These are phyloP conservation scores for Exophiala spinifera DNA, from an alignment of 2,329 filamentous ascomycete genomes.

Conservation along the genomic window DNA sequence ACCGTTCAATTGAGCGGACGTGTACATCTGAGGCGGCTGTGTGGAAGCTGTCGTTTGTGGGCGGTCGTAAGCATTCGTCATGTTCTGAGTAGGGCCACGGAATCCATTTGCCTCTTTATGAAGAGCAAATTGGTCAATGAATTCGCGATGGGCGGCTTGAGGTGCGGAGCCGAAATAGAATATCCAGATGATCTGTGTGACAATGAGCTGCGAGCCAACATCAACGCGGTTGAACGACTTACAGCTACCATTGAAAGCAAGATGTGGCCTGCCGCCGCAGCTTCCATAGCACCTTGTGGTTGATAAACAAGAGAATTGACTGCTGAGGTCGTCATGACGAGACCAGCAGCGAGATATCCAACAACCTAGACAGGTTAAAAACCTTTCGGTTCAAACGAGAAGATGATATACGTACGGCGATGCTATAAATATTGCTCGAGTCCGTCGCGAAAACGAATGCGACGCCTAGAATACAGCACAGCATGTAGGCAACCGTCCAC, in stretches of 20 bases:
- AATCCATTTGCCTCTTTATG: conserved; percentile 65
- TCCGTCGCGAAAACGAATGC: conserved; percentile 81
- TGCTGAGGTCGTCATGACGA: conserved; percentile 80
- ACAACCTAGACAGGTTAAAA: conserved; percentile 58
- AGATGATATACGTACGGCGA: conserved; percentile 59
- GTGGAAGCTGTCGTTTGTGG: conserved; percentile 78
- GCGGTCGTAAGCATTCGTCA: conserved; percentile 62
- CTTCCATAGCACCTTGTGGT: conserved; percentile 69
- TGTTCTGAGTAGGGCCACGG: conserved; percentile 42
- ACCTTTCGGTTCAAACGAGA: background rate
- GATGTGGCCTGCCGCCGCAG: conserved; percentile 88
- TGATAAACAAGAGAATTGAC: conserved; percentile 85
- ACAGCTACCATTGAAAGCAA: conserved; percentile 89
- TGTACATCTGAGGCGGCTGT: conserved; percentile 91
- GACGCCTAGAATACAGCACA: conserved; percentile 77
- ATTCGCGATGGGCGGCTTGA: conserved; percentile 78
- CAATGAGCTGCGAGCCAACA: conserved; percentile 9
- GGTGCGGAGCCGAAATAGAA: conserved; percentile 97
- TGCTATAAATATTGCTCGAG: conserved; percentile 80
- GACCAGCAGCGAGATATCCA: conserved; percentile 76
- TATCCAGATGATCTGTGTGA: conserved; percentile 86
- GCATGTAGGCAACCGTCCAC: conserved; percentile 85
- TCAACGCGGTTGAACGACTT: conserved; percentile 40
- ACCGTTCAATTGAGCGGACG: conserved; percentile 87
- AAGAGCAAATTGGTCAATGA: conserved; percentile 92